Evolutionary conservation across 441 rosid species (phyloP).

Genomic region (Corymbia calophylla): DNA sequence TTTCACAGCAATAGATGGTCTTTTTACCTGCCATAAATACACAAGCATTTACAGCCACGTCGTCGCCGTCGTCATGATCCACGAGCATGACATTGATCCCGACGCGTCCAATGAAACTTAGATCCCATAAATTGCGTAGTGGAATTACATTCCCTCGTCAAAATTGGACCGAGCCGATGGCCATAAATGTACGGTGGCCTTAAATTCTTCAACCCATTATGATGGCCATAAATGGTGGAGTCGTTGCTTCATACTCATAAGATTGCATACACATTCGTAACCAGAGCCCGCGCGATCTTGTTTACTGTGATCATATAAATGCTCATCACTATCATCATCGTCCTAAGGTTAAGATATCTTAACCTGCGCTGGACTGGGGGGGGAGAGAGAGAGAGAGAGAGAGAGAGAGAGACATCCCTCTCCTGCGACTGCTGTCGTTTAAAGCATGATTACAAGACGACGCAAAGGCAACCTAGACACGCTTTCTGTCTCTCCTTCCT

Average conservation of each 20-base stretch:
- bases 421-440: background rate
- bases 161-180: background rate
- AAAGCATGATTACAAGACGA: background rate
- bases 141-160: background rate
- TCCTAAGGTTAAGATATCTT: background rate
- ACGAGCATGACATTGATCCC: background rate
- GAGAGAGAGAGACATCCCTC: background rate
- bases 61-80: background rate
- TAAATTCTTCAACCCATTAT: background rate
- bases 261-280: background rate
- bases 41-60: background rate
- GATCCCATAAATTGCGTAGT: background rate
- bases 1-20: background rate
- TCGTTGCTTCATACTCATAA: background rate
- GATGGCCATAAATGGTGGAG: background rate
- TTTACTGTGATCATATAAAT: background rate
- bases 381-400: background rate
- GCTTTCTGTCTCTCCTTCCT: background rate
- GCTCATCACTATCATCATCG: background rate
- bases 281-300: background rate
- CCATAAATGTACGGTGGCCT: background rate
- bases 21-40: background rate
- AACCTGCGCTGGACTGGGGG: background rate
- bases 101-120: background rate
- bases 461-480: background rate